Conservation (phyloP, 768 basidiomycete species). For the Tubosaeta sp. region DNA sequence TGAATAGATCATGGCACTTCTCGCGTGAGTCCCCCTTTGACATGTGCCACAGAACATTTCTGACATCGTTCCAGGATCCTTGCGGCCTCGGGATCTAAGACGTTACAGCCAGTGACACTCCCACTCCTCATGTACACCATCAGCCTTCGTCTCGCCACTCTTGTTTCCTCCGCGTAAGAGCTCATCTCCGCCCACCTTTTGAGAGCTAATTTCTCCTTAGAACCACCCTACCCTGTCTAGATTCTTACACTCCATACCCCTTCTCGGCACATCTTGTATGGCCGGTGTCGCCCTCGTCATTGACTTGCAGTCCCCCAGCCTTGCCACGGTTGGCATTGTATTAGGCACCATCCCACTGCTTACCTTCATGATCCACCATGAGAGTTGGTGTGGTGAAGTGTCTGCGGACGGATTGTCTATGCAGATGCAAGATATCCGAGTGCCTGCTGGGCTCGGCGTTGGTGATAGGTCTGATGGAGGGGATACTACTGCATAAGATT, state of each 20-base stretch:
- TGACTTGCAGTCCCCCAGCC: conserved; percentile 5
- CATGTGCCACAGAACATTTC: too few relatives aligned
- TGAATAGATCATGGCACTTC: conserved; percentile 14
- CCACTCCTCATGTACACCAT: conserved; percentile 22
- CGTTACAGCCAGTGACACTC: conserved; percentile 6
- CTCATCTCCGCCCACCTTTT: background rate
- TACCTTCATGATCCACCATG: background rate
- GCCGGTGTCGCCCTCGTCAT: conserved; percentile 6
- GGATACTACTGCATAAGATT: too few relatives aligned
- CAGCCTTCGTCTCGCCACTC: conserved; percentile 13
- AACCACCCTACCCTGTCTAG: conserved; percentile 2
- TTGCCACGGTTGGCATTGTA: conserved; percentile 6
- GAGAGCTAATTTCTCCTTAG: background rate
- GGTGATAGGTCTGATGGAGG: too few relatives aligned
- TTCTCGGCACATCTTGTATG: conserved; percentile 9
- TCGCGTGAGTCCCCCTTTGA: conserved; percentile 7
- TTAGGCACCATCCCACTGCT: conserved; percentile 11
- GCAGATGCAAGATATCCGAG: background rate
- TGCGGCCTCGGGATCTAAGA: too few relatives aligned
- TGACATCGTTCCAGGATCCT: too few relatives aligned
- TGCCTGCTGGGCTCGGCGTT: background rate
- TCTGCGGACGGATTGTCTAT: background rate
- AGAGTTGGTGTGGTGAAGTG: background rate
- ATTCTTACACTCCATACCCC: conserved; percentile 19
- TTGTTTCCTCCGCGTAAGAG: conserved; percentile 8